Percentiles rank a stretch among this genome's conserved stretches.
These are phyloP conservation scores for Eremochloa ophiuroides DNA, from an alignment of 176 grass and related monocot genomes.

Conservation along the genomic window DNA sequence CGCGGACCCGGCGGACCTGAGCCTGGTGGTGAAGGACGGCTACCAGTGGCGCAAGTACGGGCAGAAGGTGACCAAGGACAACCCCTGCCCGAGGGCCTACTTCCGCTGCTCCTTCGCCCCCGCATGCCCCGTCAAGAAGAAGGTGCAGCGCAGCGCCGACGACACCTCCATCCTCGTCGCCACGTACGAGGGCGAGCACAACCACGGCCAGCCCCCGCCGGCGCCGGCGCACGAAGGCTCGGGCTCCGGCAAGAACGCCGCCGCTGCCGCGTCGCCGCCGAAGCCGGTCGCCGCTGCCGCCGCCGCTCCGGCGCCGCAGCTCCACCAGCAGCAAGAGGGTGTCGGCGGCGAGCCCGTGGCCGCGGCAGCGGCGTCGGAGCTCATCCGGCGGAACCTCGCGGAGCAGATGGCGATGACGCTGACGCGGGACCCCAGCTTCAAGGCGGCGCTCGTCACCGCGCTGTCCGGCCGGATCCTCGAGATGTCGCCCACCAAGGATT, in stretches of 20 bases:
- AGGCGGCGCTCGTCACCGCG: constrained; percentile 59
- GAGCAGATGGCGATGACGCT: constrained; percentile 87
- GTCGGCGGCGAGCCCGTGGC: constrained; percentile 10
- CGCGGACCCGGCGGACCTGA: constrained; percentile 61
- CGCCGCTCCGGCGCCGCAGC: background rate
- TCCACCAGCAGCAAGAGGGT: background rate
- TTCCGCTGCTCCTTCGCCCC: constrained; percentile 89
- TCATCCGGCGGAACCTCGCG: constrained; percentile 41
- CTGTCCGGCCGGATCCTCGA: constrained; percentile 68
- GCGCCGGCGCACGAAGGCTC: background rate
- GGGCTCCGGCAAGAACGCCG: constrained; percentile 15
- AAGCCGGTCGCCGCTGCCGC: background rate
- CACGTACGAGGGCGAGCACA: constrained; percentile 97
- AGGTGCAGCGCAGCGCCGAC: constrained; percentile 64
- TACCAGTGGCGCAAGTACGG: constrained; percentile 97
- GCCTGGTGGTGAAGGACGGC: constrained; percentile 80
- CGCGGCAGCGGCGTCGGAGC: constrained; percentile 19
- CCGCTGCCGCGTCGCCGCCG: constrained; percentile 16
- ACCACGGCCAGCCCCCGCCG: constrained; percentile 48
- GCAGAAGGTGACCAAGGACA: constrained; percentile 94
- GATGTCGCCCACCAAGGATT: constrained; percentile 49
- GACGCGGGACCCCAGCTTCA: constrained; percentile 74
- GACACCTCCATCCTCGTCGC: constrained; percentile 66
- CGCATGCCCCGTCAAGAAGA: constrained; percentile 81
- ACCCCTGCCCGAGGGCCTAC: constrained; percentile 85